Evolutionary conservation across 164 flowering plant species (phyloP), one percentile per base, ranked within the genome.

Genomic region (Nymphaea thermarum): DNA sequence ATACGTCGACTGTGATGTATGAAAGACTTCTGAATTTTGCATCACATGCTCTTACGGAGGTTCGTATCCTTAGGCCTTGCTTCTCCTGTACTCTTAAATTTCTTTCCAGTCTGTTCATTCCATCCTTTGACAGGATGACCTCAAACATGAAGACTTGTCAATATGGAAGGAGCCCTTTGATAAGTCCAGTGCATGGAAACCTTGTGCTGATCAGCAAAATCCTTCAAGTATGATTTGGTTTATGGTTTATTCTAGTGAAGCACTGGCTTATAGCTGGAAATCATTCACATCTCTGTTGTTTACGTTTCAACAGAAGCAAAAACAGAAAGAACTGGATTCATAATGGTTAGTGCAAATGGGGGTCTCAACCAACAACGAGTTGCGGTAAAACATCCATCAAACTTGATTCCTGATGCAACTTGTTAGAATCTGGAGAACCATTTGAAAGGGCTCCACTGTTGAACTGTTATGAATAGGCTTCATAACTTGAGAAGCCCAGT

Each of bases 331-430:
- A 88, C 72, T 73, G 96, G 98, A 60, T 95, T 79, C 74, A 81
- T 92, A 65, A 62, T 92, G 81, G 85, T 95, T 67, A 95, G 97
- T 76, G 99, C 99, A 67, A 95, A 95, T 80, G 99, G 99, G 43
- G 99, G 99, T 64, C 96, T 95, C 67, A 95, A 95, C 77, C 98
- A 95, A 80, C 99, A 95, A 73, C 82, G 99, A 79, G 99, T 95
- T 67, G 99, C 99, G 62, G 98, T 95, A 81, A 86, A 93, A 63
- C 36, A 45, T 45, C 53, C 5, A 45, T 5, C 10, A 10, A 45
- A 45, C 53, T 45, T 45, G 10, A 45, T 45, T 45, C 2, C 53
- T 45, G 5, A 45, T 45, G 2, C 53, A 45, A 45, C 36, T 25
- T 25, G 36, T 25, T 25, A 25, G 36, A 25, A 25, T 25, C 1